Conservation (phyloP, 148 eudicot species). For the Fagopyrum esculentum region DNA sequence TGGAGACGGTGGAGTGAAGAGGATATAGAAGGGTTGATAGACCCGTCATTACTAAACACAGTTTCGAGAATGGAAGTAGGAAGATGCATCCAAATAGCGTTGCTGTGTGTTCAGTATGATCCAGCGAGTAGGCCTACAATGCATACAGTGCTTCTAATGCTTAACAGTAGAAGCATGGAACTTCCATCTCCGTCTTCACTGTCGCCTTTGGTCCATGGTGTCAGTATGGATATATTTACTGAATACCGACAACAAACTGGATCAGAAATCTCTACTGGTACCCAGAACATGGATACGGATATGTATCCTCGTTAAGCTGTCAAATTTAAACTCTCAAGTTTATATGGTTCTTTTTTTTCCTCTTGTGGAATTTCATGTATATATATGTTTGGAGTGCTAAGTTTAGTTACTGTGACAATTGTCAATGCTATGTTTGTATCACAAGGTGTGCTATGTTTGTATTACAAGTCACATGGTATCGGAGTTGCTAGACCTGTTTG, state of each 20-base stretch:
- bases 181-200: background rate
- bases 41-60: background rate
- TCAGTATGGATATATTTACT: background rate
- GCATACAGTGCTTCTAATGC: conserved; percentile 7
- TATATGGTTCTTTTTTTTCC: background rate
- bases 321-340: background rate
- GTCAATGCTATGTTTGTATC: background rate
- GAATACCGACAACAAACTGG: background rate
- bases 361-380: background rate
- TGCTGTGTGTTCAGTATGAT: conserved; percentile 4
- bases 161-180: background rate
- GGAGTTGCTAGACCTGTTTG: no score
- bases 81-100: conserved; percentile 3
- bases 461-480: no score
- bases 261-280: background rate
- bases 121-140: conserved; percentile 3
- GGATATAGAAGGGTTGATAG: conserved; percentile 2
- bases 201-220: background rate
- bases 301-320: conserved; percentile 6
- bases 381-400: background rate
- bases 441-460: no score
- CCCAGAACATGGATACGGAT: conserved; percentile 6
- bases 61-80: background rate
- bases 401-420: background rate
- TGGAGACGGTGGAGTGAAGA: conserved; percentile 3